Percentiles rank a stretch among this genome's conserved stretches.
Evolutionary conservation across 768 basidiomycete species (phyloP).

Genomic region (Leccinum uliginosum): DNA sequence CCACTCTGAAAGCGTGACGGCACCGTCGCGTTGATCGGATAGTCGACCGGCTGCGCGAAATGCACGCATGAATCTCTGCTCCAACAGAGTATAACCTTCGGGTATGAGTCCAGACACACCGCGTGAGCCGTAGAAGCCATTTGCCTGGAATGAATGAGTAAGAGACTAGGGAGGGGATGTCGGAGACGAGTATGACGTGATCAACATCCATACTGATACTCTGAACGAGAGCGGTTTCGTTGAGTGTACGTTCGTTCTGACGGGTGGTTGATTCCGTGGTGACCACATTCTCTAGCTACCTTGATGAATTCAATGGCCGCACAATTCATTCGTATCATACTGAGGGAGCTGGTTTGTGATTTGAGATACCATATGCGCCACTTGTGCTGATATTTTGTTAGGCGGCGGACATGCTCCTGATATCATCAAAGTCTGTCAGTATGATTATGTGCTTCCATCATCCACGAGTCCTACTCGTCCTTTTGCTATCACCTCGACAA

Average conservation of each 20-base stretch:
- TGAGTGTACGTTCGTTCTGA: constrained; percentile 57
- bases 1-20: constrained; percentile 85
- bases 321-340: constrained; percentile 98
- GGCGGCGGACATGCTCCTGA: constrained; percentile 97
- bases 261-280: not conserved
- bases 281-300: constrained; percentile 50
- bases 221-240: constrained; percentile 97
- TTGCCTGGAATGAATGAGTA: constrained; percentile 55
- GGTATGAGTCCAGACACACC: constrained; percentile 93
- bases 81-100: constrained; percentile 88
- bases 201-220: constrained; percentile 94
- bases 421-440: constrained; percentile 94
- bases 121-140: constrained; percentile 88
- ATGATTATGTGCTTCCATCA: constrained; percentile 85
- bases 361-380: not conserved
- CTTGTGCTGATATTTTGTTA: constrained; percentile 20
- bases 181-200: constrained; percentile 90
- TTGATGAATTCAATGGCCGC: constrained; percentile 81
- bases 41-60: constrained; percentile 44
- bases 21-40: constrained; percentile 29
- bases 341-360: constrained; percentile 78
- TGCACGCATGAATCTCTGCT: constrained; percentile 76
- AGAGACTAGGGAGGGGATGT: constrained; percentile 41
- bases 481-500: constrained; percentile 80
- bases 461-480: constrained; percentile 98